Percentiles rank a stretch among this genome's conserved stretches.
Evolutionary conservation across 192 early-diverging fungal genomes (phyloP).

Genomic region (Glomus cerebriforme): DNA sequence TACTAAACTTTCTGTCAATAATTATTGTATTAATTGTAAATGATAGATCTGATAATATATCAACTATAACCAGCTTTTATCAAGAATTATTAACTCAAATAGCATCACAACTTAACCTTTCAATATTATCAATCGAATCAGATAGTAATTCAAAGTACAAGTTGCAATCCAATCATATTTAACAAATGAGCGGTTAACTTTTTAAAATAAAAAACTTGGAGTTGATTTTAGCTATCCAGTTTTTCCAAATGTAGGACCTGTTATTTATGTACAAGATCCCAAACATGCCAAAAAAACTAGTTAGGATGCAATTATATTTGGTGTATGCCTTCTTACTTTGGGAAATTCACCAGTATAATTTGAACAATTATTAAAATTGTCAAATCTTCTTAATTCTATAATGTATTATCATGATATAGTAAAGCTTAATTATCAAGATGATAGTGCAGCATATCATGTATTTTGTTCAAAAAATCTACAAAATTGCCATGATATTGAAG

Average conservation of each 20-base stretch:
- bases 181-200: background rate
- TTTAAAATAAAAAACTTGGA: background rate
- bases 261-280: too few species aligned
- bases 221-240: too few species aligned
- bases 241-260: too few species aligned
- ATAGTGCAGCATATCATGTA: background rate
- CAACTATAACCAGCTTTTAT: background rate
- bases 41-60: too few species aligned
- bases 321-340: too few species aligned
- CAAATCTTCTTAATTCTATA: background rate
- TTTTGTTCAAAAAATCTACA: background rate
- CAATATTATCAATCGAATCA: background rate
- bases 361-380: slow-evolving; percentile 2
- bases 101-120: background rate
- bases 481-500: background rate
- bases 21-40: too few species aligned
- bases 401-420: background rate
- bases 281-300: too few species aligned
- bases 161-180: background rate
- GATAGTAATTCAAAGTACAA: background rate
- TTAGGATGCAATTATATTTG: too few species aligned
- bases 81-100: background rate
- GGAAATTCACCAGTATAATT: background rate
- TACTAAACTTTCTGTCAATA: background rate
- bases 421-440: background rate